Conservation (phyloP, 441 rosid species). For the Gossypium gossypioides region DNA sequence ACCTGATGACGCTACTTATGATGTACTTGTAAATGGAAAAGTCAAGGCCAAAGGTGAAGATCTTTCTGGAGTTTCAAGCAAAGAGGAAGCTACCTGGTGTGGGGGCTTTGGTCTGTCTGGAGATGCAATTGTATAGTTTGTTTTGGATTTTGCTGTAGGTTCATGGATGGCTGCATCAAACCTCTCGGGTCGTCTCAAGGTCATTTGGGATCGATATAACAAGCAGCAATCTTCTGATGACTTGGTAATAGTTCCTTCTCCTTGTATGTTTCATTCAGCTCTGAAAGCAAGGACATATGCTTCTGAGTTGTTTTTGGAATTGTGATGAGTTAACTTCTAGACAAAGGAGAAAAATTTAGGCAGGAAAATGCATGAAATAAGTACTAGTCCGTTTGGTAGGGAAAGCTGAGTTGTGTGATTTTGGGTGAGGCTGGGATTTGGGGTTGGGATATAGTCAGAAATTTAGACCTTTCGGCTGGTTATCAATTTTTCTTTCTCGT, state of each 20-base stretch:
- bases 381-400: not conserved
- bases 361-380: too few relatives aligned
- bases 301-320: not conserved
- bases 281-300: not conserved
- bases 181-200: not conserved
- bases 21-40: slow-evolving; percentile 50
- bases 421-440: not conserved
- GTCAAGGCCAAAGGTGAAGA: slow-evolving; percentile 14
- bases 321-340: not conserved
- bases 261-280: not conserved
- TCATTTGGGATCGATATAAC: not conserved
- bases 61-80: slow-evolving; percentile 16
- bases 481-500: not conserved
- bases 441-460: not conserved
- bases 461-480: not conserved
- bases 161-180: not conserved
- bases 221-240: not conserved
- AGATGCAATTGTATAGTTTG: too few relatives aligned
- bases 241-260: not conserved
- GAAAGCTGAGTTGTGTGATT: not conserved
- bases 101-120: too few relatives aligned
- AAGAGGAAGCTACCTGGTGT: not conserved
- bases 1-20: slow-evolving; percentile 53
- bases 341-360: not conserved
- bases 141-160: too few relatives aligned